Evolutionary conservation across 1,284 basidiomycete genomes (phyloP), one percentile per base, ranked within the genome.

Genomic region (Ganoderma leucocontextum): DNA sequence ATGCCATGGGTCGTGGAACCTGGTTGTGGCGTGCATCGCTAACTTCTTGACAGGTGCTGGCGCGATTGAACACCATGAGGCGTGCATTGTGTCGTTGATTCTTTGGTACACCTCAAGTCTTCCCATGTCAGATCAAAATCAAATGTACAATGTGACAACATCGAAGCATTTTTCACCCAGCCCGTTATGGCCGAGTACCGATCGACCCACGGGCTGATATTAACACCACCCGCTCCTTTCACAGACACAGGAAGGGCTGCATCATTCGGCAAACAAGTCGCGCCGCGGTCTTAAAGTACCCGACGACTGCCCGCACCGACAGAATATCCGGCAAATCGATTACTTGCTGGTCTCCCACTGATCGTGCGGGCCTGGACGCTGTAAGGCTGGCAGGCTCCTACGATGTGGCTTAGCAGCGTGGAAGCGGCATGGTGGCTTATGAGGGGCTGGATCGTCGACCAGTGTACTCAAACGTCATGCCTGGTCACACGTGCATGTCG

Each of bases 401-500:
- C 55, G 17, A 38, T n/a, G 55, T 38, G 55, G 55, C n/a, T 19
- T 33, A 12, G 12, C 55, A 58, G 17, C 35, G 55, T 38, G 55
- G 35, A 58, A 58, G 35, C 35, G 15, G 55, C 55, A 58, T 38
- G 55, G 55, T 33, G 35, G 9, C 35, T 29, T 29, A 35, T 12
- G 29, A 55, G 33, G 33, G 52, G 29, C 52, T 58, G 55, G 55
- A 58, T 58, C 55, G 19, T 58, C 55, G 55, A n/a, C 13, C 17
- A 19, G 35, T 17, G 52, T 12, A 6, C 29, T 8, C 17, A 29
- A 55, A 36, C 33, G 33, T 38, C 33, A 58, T 58, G 35, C 19
- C 13, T 19, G 25, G 25, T 35, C 33, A 55, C 52, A 33, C 29
- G 52, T 55, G 52, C 33, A 35, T 25, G 52, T 35, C 33, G 52